Base-by-base conservation (phyloP, 768 basidiomycete species). In the Rhodotorula kratochvilovae region DNA sequence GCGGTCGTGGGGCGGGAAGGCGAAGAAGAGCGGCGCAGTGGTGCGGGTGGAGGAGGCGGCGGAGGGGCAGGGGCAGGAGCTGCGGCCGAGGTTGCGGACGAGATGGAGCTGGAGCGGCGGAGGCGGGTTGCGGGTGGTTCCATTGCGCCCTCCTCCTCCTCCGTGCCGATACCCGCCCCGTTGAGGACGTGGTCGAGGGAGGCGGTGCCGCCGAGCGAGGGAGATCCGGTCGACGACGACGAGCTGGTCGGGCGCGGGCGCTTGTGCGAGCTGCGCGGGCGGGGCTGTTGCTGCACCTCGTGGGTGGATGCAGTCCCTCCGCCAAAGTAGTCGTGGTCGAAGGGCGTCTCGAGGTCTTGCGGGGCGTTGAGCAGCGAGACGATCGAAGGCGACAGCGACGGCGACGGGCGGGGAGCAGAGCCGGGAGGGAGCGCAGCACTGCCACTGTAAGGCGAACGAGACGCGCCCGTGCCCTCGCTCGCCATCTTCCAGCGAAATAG, bases 361-460 rank as follows among this genome's bases (percentile, higher is more conserved):
- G 42, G 27, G 53, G 48, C 36, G 50, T 42, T 54, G 59, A 73
- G 45, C 27, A 73, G 54, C 16, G 64, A 63, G 3, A 10, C 23
- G 72, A 73, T 69, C 2, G 67, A 69, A 0, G 72, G 72, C 0
- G 72, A 73, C 2, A 72, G 29, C 25, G 71, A 72, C 19, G 71
- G 71, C 12, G 66, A 67, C 3, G 67, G 61, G 0, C 15, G 23
- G 27, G 25, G 19, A 23, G 25, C n/a, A 23, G 33, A 19, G 45
- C 35, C 13, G 35, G 50, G 16, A 12, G 33, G 3, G 2, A 11
- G 21, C 17, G 12, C 11, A 39, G 39, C 39, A n/a, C 39, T 6
- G 13, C 39, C 8, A 39, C 39, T 17, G 58, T 43, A 59, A 10
- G 58, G 58, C 5, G 58, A 59, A 3, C 21, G 17, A 16, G 31